Conservation (phyloP, 345 rosid species). For the Citrus sp. region DNA sequence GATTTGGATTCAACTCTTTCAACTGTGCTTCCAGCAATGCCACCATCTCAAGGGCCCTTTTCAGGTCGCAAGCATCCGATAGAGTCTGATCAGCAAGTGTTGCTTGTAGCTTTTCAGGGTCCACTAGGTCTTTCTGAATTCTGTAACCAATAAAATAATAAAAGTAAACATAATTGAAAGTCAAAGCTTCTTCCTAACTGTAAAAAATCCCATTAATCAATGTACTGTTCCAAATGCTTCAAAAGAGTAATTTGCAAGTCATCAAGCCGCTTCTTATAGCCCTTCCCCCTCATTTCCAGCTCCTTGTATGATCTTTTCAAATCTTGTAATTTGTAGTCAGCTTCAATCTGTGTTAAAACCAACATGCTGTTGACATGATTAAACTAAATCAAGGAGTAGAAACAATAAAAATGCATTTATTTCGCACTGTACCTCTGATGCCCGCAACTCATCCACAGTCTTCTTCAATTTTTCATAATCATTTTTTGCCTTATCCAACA, state of each 20-base stretch:
- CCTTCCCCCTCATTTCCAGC: constrained; percentile 75
- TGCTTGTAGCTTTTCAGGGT: constrained; percentile 84
- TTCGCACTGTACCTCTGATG: constrained; percentile 64
- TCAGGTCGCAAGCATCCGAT: constrained; percentile 55
- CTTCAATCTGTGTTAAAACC: constrained; percentile 66
- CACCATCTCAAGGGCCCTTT: constrained; percentile 76
- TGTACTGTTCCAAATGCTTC: constrained; percentile 92
- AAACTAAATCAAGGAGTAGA: constrained; percentile 12
- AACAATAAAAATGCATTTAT: constrained; percentile 5
- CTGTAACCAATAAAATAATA: constrained; percentile 41
- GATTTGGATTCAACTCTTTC: constrained; percentile 94
- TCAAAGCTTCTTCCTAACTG: neutral
- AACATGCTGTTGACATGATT: constrained; percentile 8
- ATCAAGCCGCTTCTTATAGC: constrained; percentile 71
- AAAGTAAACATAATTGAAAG: constrained; percentile 19
- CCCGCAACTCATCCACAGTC: constrained; percentile 73
- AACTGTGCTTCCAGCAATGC: constrained; percentile 79
- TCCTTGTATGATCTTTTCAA: constrained; percentile 70
- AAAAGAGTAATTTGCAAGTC: constrained; percentile 66
- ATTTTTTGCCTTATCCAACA: constrained; percentile 55
- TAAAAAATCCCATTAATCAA: constrained; percentile 12
- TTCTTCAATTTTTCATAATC: constrained; percentile 70
- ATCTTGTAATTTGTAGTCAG: constrained; percentile 73
- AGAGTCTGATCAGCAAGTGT: constrained; percentile 57
- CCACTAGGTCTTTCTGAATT: constrained; percentile 88